Evolutionary conservation across 306 rosid species (phyloP), one percentile per base, ranked within the genome.

Genomic region (Erythrophleum fordii): DNA sequence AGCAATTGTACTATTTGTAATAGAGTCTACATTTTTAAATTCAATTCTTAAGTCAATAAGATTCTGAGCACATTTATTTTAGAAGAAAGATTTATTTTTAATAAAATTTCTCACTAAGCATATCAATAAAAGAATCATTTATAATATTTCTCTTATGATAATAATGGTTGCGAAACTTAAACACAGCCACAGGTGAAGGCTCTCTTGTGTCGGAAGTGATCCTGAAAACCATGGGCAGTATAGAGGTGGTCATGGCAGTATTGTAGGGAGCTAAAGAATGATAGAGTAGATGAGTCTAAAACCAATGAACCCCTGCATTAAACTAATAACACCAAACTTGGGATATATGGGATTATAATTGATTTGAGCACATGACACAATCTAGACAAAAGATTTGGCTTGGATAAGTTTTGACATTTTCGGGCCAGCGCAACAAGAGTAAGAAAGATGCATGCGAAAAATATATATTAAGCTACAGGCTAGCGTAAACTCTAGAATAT

Each of bases 341-440:
- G 20, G 6, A 11, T 11, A 11, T 25, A 2, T 25, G 67, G 13
- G 16, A 29, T 5, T 59, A 14, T 14, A 48, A 64, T 46, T 34
- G 64, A 64, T 13, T 13, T 20, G 8, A 65, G 39, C 52, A 65
- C 65, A 65, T 34, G 73, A 20, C 51, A 65, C 37, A 22, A 77
- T 77, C 52, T 65, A 0, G 5, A 9, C 73, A 77, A 34, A 49
- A 77, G 56, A 56, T 65, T 49, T 77, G 72, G 14, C 35, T 29
- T 20, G 17, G 48, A 75, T 42, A 41, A 17, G 69, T 42, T 60
- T 73, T 59, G 79, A 46, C 70, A 18, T 29, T 59, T 74, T 37
- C 23, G 17, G 6, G 68, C 48, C 78, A 8, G 25, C 34, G 8
- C 55, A 11, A 16, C 39, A 18, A 12, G 35, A 73, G 67, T 22